Evolutionary conservation across 73 alveolate species (phyloP), one percentile per base, ranked within the genome.

Genomic region (Paramecium biaurelia): DNA sequence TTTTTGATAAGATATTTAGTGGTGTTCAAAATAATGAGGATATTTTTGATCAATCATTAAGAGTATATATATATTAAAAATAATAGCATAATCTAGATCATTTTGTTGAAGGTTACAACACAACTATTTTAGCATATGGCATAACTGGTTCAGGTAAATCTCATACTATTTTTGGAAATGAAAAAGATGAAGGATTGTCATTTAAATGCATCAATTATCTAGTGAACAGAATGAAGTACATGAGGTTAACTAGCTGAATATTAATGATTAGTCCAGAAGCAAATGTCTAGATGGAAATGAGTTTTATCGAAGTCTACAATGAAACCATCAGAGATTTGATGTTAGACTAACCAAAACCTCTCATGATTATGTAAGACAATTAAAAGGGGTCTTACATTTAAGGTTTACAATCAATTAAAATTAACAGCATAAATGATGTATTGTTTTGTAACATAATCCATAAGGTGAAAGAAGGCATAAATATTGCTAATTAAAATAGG

Each of bases 341-440:
- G 76, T 92, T 92, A 68, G 86, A 95, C 37, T 68, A 86, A 35
- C 92, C 92, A 57, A 93, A 94, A 74, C 90, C 93, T 72, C 84
- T 96, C 53, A 85, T 95, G 93, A 95, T 96, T 21, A 93, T 92
- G 57, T 96, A 95, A 89, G 98, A 95, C 88, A 95, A 96, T 15
- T 70, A 49, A 32, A 94, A 94, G 57, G 98, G 98, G 70, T 92
- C 92, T 49, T 89, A 20, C 89, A 93, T 92, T 95, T 95, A 30
- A 59, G 93, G 85, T 7, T 15, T 86, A 86, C 12, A 32, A 21
- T 12, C 82, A 32, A 35, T 34, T 15, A 57, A 59, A 32, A 79
- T 86, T 21, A 79, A 68, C 30, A 28, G 41, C 10, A 20, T 86
- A 21, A 24, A 86, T 23, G 86, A 86, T 74, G 87, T 41, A 63